Evolutionary conservation across 257 asterid species (phyloP).

Genomic region (Solanum bulbocastanum): DNA sequence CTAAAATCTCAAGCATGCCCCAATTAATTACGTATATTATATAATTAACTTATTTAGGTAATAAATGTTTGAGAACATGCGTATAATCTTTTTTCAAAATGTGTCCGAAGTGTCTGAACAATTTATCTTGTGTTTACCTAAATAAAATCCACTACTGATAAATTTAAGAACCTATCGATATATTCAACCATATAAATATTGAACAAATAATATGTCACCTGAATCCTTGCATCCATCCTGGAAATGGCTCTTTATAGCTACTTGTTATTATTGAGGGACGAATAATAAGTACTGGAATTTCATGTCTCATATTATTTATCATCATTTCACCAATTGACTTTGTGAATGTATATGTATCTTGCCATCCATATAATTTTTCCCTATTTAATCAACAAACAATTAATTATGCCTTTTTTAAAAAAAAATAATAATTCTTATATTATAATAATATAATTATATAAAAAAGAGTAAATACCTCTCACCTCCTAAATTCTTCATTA

Average conservation of each 20-base stretch:
- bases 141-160: not conserved
- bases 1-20: not conserved
- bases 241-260: slow-evolving; percentile 25
- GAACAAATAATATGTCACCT: slow-evolving; percentile 6
- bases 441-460: not conserved
- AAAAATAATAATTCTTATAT: not conserved
- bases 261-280: slow-evolving; percentile 37
- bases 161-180: not conserved
- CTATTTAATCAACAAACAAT: not conserved
- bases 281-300: slow-evolving; percentile 32
- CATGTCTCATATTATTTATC: slow-evolving; percentile 28
- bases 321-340: slow-evolving; percentile 50
- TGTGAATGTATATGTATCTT: slow-evolving; percentile 27
- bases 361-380: slow-evolving; percentile 29
- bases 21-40: not conserved
- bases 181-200: not conserved
- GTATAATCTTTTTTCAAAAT: not conserved
- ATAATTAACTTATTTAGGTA: not conserved
- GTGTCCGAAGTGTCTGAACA: not conserved
- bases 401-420: not conserved
- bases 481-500: not conserved
- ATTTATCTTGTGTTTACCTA: not conserved
- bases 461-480: not conserved
- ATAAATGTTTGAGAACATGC: not conserved
- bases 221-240: slow-evolving; percentile 60